phyloP scores from a whole-genome alignment of 805 yeast species.

The Pichia insulana region DNA sequence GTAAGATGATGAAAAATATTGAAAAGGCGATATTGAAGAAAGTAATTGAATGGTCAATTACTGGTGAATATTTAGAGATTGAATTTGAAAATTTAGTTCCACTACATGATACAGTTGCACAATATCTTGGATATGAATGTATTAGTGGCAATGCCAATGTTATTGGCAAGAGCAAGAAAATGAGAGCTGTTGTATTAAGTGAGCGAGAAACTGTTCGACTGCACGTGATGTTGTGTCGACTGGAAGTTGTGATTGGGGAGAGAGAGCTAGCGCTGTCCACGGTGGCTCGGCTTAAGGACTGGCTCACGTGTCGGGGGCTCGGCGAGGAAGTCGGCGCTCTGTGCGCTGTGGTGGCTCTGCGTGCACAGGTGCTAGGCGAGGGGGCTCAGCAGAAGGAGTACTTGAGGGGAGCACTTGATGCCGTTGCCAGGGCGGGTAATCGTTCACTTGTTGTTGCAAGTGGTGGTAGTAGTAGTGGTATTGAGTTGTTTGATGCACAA shows the following conservation, averaged over 20 bases:
- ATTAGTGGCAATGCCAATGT: neutral
- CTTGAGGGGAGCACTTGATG: no score
- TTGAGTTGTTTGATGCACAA: no score
- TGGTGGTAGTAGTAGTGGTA: neutral
- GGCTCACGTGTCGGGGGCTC: slow-evolving; percentile 5
- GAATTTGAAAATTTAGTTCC: neutral
- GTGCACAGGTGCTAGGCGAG: slow-evolving; percentile 6
- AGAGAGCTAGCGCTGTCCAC: slow-evolving; percentile 8
- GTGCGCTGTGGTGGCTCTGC: neutral
- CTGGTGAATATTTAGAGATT: slow-evolving; percentile 1
- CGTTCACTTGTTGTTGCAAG: neutral
- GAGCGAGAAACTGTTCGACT: slow-evolving; percentile 3
- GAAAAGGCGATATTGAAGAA: neutral
- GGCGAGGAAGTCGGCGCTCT: slow-evolving; percentile 6
- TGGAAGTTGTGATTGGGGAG: slow-evolving; percentile 10
- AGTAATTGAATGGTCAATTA: slow-evolving; percentile 2
- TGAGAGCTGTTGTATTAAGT: no score
- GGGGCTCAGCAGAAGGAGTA: no score
- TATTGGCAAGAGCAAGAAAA: neutral
- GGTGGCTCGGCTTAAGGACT: slow-evolving; percentile 10
- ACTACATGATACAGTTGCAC: slow-evolving; percentile 1
- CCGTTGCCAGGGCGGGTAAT: no score
- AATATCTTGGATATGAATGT: slow-evolving; percentile 2
- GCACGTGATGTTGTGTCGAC: slow-evolving; percentile 9
- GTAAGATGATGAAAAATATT: no score